Conservation (phyloP, 148 eudicot genomes). For the Arbutus unedo region DNA sequence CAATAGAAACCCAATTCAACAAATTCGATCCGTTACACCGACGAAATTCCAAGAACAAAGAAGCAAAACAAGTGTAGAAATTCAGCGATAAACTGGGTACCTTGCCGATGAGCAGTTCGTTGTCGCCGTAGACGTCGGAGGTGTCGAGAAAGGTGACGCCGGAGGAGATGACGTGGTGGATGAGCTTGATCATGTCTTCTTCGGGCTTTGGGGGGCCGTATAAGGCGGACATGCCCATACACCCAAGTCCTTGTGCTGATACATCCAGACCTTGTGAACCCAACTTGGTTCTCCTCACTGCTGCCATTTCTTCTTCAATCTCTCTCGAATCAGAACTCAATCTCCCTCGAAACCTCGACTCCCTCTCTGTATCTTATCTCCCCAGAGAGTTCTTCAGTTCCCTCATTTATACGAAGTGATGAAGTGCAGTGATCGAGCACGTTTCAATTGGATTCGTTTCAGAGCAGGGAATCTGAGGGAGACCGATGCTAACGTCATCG, state of each 20-base stretch:
- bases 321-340: background rate
- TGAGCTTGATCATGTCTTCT: background rate
- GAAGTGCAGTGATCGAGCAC: background rate
- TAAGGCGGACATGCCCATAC: background rate
- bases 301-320: background rate
- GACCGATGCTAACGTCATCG: background rate
- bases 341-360: too few relatives aligned
- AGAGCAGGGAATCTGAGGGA: background rate
- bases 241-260: background rate
- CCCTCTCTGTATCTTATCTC: background rate
- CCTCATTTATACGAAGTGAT: background rate
- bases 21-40: too few relatives aligned
- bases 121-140: background rate
- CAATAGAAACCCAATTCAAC: too few relatives aligned
- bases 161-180: background rate
- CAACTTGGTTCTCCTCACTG: background rate
- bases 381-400: background rate
- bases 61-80: too few relatives aligned
- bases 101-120: background rate
- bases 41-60: too few relatives aligned
- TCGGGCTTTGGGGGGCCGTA: background rate
- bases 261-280: background rate
- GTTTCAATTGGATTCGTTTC: background rate
- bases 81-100: background rate
- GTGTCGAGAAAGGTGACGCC: slow-evolving; percentile 6